Percentiles rank a stretch among this genome's conserved stretches.
Evolutionary conservation across 257 asterid genomes (phyloP).

Genomic region (Verbena officinalis): DNA sequence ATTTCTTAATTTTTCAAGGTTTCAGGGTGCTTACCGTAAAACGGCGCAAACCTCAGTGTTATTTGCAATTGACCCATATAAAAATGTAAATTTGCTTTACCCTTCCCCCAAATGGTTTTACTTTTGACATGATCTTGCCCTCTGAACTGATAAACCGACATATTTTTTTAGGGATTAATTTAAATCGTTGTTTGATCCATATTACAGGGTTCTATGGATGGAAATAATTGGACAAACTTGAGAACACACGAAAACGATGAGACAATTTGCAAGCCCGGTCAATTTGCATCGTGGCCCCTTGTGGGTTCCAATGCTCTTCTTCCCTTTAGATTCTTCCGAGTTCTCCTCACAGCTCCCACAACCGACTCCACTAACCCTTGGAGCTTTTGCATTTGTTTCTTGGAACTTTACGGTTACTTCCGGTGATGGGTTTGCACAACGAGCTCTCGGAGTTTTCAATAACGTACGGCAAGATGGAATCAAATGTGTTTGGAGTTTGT

Average conservation of each 20-base stretch:
- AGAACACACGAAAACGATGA: constrained; percentile 81
- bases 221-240: constrained; percentile 79
- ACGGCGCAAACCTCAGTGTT: too few relatives aligned
- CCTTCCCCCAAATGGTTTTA: too few relatives aligned
- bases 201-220: constrained; percentile 84
- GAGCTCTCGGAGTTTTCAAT: neutral
- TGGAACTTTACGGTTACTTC: constrained; percentile 94
- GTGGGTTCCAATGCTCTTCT: constrained; percentile 80
- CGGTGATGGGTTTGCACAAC: constrained; percentile 32
- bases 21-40: too few relatives aligned
- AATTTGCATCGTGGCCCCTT: constrained; percentile 91
- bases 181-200: neutral
- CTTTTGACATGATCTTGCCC: too few relatives aligned
- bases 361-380: constrained; percentile 71
- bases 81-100: too few relatives aligned
- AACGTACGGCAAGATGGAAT: too few relatives aligned
- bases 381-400: constrained; percentile 91
- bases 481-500: too few relatives aligned
- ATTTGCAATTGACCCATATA: too few relatives aligned
- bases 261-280: constrained; percentile 81
- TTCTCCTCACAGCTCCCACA: constrained; percentile 63
- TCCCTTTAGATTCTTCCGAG: constrained; percentile 82
- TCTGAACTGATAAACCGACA: too few relatives aligned
- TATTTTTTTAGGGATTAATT: neutral
- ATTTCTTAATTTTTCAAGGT: too few relatives aligned